Evolutionary conservation across 1,139 yeast species (phyloP), one percentile per base, ranked within the genome.

Genomic region (Suhomyces bribrorum): DNA sequence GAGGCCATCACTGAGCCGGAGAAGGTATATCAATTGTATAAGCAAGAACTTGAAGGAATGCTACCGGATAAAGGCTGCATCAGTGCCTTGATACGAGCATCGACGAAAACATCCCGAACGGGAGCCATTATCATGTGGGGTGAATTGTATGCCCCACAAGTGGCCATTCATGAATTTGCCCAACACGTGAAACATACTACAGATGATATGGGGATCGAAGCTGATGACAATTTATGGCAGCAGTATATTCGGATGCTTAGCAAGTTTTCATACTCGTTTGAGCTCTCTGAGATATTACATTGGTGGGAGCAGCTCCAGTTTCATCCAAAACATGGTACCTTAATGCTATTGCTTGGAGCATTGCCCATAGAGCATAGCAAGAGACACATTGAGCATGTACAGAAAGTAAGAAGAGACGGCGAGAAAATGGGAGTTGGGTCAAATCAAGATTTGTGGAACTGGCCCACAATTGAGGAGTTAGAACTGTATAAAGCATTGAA

Each of bases 251-350:
- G 62, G 7, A 61, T 82, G 52, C 61, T 82, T 15, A 69, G 69
- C 2, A 61, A 66, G 37, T 79, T 70, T 36, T 66, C 66, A 11
- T 79, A 79, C 48, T 54, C 64, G 2, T 64, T 70, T 3, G 83
- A 81, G 51, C 53, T 84, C 16, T 60, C 77, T 0, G 71, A 65
- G 22, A 61, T 84, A 7, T 59, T 83, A 26, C 67, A 70, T 26
- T 74, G 82, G 77, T 77, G 89, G 81, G 80, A 77, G 31, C 57
- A 64, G n/a, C 52, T 82, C 14, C 58, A 66, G 12, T 77, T 73
- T 44, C 56, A 49, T 2, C 84, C 90, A 0, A 56, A 61, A 16
- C 49, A 52, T n/a, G 47, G 48, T 8, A 62, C 78, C 1, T 59
- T 79, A 24, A 46, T 64, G 24, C 43, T 60, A 36, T 50, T 74